Conservation (phyloP, 768 basidiomycete species). For the Grammothele lineata region DNA sequence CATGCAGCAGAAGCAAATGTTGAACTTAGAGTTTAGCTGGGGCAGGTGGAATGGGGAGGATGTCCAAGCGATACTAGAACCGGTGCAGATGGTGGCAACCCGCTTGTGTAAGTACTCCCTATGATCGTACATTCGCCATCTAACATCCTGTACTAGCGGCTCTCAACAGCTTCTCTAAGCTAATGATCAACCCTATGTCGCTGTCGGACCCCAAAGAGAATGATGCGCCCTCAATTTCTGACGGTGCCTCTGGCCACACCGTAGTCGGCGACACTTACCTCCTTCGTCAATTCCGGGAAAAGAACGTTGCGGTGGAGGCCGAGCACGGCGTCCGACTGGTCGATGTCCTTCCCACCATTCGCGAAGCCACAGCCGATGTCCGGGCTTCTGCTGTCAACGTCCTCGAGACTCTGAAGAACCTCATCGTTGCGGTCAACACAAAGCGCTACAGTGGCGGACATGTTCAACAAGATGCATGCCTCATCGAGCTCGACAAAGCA, state of each 20-base stretch:
- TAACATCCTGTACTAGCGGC: slow-evolving; percentile 25
- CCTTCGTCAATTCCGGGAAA: slow-evolving; percentile 29
- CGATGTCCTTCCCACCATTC: slow-evolving; percentile 34
- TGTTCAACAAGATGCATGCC: slow-evolving; percentile 8
- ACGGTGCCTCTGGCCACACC: slow-evolving; percentile 5
- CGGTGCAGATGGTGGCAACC: slow-evolving; percentile 31
- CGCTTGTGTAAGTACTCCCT: slow-evolving; percentile 29
- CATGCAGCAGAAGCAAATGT: slow-evolving; percentile 28
- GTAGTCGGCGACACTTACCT: slow-evolving; percentile 32
- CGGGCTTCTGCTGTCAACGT: slow-evolving; percentile 28
- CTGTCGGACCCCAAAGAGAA: background rate
- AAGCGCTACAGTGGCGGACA: slow-evolving; percentile 27
- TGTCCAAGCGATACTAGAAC: slow-evolving; percentile 32
- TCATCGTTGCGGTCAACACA: slow-evolving; percentile 31
- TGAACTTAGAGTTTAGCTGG: slow-evolving; percentile 40
- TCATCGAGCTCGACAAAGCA: slow-evolving; percentile 12
- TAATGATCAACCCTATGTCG: slow-evolving; percentile 19
- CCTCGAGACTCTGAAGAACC: slow-evolving; percentile 22
- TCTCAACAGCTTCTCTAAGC: slow-evolving; percentile 29
- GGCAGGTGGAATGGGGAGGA: slow-evolving; percentile 45
- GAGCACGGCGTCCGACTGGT: slow-evolving; percentile 27
- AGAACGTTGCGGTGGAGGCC: slow-evolving; percentile 25
- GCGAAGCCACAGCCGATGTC: slow-evolving; percentile 30
- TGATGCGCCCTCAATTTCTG: slow-evolving; percentile 8
- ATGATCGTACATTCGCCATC: slow-evolving; percentile 19